Evolutionary conservation across 768 basidiomycete species (phyloP), one percentile per base, ranked within the genome.

Genomic region (Auriscalpium orientale): DNA sequence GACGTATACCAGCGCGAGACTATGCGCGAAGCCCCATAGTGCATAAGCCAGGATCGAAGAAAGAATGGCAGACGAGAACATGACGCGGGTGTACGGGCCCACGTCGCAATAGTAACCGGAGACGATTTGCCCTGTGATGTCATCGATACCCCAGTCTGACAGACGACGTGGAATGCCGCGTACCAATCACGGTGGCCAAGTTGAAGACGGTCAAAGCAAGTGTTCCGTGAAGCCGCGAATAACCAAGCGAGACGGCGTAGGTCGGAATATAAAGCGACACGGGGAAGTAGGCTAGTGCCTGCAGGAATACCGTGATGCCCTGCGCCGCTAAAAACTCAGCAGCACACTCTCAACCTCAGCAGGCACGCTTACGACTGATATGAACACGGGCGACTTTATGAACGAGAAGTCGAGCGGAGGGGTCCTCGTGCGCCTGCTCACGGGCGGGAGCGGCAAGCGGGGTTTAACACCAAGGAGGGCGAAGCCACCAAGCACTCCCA

Each of bases 281-380:
- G 21, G 63, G 64, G 58, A 64, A 64, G 53, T 62, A 65, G n/a
- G 62, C 61, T 20, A 67, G 53, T 9, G 64, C 64, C 53, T 67
- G 64, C 8, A 67, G 49, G 20, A 63, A 44, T 22, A 50, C 54
- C 7, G 62, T 60, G 6, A 58, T 20, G 13, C 53, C 53, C 65
- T 66, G 43, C 2, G 28, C 28, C 28, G 4, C 28, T 28, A 28
- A 28, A 28, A 4, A 7, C 28, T 28, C 4, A 28, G 28, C 28
- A 28, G 4, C 28, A 28, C 5, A 28, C 2, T 28, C 28, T 28
- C 28, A 28, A 28, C 28, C 28, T 28, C 28, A 20, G 28, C 28
- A 28, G 28, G 28, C 28, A 2, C 28, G 60, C 66, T 58, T 28
- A 64, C 66, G 22, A 65, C 44, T 15, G 58, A 48, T 57, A 63